These are phyloP conservation scores for Stachybotrys chartarum DNA, from an alignment of 2,329 filamentous ascomycete species.

Conservation along the genomic window DNA sequence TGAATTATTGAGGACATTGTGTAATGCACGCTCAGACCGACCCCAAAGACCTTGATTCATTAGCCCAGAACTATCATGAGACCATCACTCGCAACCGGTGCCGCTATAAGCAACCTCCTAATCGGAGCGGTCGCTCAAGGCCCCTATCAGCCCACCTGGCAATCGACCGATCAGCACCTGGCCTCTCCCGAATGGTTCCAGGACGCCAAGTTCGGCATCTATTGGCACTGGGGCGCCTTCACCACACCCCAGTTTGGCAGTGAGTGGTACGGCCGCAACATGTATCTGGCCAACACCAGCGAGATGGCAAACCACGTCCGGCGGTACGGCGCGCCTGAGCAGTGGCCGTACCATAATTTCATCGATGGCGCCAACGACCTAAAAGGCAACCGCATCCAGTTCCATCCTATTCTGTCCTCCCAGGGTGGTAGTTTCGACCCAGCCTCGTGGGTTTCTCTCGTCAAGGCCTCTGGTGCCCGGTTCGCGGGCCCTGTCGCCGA, in stretches of 20 bases:
- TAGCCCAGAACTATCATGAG: too few relatives aligned
- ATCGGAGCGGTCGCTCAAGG: too few relatives aligned
- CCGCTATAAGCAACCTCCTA: too few relatives aligned
- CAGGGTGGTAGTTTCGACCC: slow-evolving; percentile 8
- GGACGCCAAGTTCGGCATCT: slow-evolving; percentile 9
- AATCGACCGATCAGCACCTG: slow-evolving; percentile 4
- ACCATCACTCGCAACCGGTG: too few relatives aligned
- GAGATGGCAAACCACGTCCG: slow-evolving; percentile 2
- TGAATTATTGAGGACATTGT: too few relatives aligned
- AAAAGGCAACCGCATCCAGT: slow-evolving; percentile 3
- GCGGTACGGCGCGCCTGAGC: slow-evolving; percentile 2
- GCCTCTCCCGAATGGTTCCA: slow-evolving; percentile 7
- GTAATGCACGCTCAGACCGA: too few relatives aligned
- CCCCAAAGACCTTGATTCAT: too few relatives aligned
- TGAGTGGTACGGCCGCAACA: slow-evolving; percentile 7
- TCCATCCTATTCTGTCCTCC: slow-evolving; percentile 3
- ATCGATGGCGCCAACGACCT: slow-evolving; percentile 5
- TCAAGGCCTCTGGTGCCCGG: slow-evolving; percentile 7
- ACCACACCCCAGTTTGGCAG: slow-evolving; percentile 4
- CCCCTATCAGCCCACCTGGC: slow-evolving; percentile 5
- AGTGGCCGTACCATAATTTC: slow-evolving; percentile 8
- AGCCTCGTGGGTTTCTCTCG: slow-evolving; percentile 4
- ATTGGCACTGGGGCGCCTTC: slow-evolving; percentile 10
- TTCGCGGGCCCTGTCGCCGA: slow-evolving; percentile 8
- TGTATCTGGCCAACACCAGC: slow-evolving; percentile 1